Base-by-base conservation (phyloP, 1,284 basidiomycete species). In the Ceratobasidium sp. region DNA sequence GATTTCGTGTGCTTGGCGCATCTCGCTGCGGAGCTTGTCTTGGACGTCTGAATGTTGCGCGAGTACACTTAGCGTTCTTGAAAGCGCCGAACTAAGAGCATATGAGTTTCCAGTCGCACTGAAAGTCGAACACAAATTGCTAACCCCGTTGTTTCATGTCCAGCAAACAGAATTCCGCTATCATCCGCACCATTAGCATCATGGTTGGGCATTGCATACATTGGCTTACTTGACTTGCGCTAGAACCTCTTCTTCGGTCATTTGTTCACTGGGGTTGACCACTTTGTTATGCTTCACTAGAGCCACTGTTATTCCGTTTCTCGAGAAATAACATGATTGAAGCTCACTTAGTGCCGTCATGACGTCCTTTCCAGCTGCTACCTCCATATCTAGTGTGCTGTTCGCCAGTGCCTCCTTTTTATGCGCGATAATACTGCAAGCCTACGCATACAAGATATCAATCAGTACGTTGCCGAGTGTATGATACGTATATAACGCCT, bases 21-120 rank as follows among this genome's bases (percentile, higher is more conserved):
- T 76, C 57, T 88, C 87, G 3, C 77, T 77, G 3, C 89, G 83
- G 1, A 94, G 81, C 34, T 78, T 78, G n/a, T 75, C 73, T 76
- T 93, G 92, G 7, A 82, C 71, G 78, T 79, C 77, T 0, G 75
- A 79, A 58, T 81, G 56, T 32, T 15, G 25, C 0, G 78, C 72
- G 0, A 85, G 78, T 13, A 77, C 74, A 71, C 78, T 79, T 0
- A 83, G 72, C 17, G 77, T 78, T 82, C 83, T 84, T 3, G 81
- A 79, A 1, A 82, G 73, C 0, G 81, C 79, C 0, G 79, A 81
- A 2, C 79, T 78, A 27, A 8, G n/a, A 13, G n/a, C 29, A 5
- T 10, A 31, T 3, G 17, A 38, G 13, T 43, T 42, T n/a, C 12
- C 22, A 58, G 25, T 5, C 12, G 3, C 13, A 25, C 5, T 17